phyloP scores from a whole-genome alignment of 2,329 filamentous ascomycete species.

The Rutstroemia sp. region DNA sequence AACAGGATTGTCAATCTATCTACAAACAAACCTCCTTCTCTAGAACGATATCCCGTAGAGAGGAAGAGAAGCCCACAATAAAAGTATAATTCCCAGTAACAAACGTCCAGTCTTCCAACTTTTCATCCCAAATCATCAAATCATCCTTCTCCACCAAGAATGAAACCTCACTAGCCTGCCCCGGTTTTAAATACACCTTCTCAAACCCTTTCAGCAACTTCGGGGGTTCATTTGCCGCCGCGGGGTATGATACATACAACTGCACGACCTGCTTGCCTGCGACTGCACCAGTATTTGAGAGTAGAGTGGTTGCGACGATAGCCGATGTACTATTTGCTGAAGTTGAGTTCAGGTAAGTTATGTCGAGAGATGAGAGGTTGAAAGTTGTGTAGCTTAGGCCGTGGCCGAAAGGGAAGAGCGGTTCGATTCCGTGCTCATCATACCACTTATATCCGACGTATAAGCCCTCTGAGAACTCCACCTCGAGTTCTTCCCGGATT shows the following conservation, averaged over 20 bases:
- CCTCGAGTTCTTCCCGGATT: conserved; percentile 44
- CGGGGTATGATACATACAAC: conserved; percentile 10
- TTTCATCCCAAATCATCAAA: conserved; percentile 36
- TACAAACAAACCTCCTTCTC: not conserved
- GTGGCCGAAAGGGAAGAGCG: conserved; percentile 54
- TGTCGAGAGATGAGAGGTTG: not conserved
- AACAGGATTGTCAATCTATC: too few species aligned
- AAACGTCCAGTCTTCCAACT: conserved; percentile 33
- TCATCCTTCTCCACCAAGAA: conserved; percentile 21
- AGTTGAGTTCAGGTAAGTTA: not conserved
- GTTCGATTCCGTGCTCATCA: conserved; percentile 45
- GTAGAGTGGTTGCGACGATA: not conserved
- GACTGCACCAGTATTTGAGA: not conserved
- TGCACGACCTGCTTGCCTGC: conserved; percentile 12
- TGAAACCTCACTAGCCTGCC: not conserved
- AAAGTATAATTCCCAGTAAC: conserved; percentile 30
- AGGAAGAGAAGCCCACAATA: not conserved
- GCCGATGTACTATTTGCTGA: not conserved
- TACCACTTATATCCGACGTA: conserved; percentile 58
- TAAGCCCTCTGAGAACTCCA: conserved; percentile 53
- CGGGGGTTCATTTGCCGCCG: not conserved
- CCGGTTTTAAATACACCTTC: conserved; percentile 4
- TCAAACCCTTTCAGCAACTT: conserved; percentile 9
- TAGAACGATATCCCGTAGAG: not conserved
- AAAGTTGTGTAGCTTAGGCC: conserved; percentile 30